phyloP scores from a whole-genome alignment of 768 basidiomycete species.

The Agaricus bisporus region DNA sequence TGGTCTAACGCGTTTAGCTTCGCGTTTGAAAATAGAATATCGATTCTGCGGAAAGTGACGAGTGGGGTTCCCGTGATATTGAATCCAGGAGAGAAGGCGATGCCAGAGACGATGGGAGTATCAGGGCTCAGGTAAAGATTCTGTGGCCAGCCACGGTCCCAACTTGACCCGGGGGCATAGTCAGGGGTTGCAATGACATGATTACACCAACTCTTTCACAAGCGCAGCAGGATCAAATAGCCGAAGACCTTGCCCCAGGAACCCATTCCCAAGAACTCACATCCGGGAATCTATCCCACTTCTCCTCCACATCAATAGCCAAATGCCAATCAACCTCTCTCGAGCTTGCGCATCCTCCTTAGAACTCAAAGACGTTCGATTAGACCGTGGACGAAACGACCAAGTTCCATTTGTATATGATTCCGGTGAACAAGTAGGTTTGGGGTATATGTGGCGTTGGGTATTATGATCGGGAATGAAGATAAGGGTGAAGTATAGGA shows the following conservation, averaged over 20 bases:
- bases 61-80: constrained; percentile 53
- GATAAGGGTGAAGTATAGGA: constrained; percentile 14
- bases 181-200: constrained; percentile 63
- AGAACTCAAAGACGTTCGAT: constrained; percentile 23
- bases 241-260: constrained; percentile 33
- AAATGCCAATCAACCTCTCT: constrained; percentile 63
- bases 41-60: constrained; percentile 59
- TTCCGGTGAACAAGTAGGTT: constrained; percentile 22
- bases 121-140: constrained; percentile 53
- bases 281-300: constrained; percentile 47
- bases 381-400: constrained; percentile 30
- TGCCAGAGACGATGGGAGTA: constrained; percentile 39
- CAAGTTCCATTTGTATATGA: constrained; percentile 33
- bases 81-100: constrained; percentile 46
- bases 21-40: constrained; percentile 44
- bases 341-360: constrained; percentile 53
- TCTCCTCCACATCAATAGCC: constrained; percentile 40
- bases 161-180: constrained; percentile 46
- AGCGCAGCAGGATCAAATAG: constrained; percentile 36
- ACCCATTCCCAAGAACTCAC: constrained; percentile 50
- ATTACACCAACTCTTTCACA: constrained; percentile 51
- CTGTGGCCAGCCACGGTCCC: constrained; percentile 62
- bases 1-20: constrained; percentile 44
- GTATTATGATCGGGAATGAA: background rate
- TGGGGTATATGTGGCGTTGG: background rate